Evolutionary conservation across 768 basidiomycete genomes (phyloP), one percentile per base, ranked within the genome.

Genomic region (Lanmaoa rubissima): DNA sequence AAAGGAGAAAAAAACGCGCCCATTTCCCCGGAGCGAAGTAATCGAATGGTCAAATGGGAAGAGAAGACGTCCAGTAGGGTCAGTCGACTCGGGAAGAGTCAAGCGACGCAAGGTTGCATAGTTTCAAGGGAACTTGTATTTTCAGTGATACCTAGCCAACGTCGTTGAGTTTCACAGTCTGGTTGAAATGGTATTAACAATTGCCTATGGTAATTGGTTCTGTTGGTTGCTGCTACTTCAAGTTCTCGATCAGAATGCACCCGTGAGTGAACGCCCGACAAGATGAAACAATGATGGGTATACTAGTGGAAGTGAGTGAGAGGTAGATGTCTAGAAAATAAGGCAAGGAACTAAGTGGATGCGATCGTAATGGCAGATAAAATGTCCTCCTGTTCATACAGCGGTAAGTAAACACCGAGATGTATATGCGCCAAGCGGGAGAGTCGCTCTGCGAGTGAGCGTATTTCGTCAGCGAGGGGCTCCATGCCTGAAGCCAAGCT

Each of bases 1-100:
- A 72, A 94, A 90, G 71, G 94, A 96, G 78, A 96, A 95, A 74
- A 88, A 83, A 65, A 86, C 81, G 54, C 77, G 92, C 51, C 94
- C 94, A 13, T 87, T 85, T 68, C 67, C 77, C 32, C 65, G 64
- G 52, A 62, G 42, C 26, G 61, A 58, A 58, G 63, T 52, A 11
- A 31, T 16, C 24, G 59, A 61, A 54, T 13, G 53, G 52, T 31
- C 58, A 32, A 17, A 52, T 45, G 55, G 53, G 45, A 61, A 60
- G 48, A 61, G 35, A 51, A 60, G 62, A 45, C 64, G 65, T 31
- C 57, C 63, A 4, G 51, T 51, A 39, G 55, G 47, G 12, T 19
- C 59, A 11, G 45, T 51, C 8, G 64, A 66, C 28, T 44, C 51
- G 12, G 51, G 34, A 46, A 48, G 53, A 13, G 14, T 28, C 16